Percentiles rank a stretch among this genome's conserved stretches.
Evolutionary conservation across 2,329 filamentous ascomycete genomes (phyloP).

Genomic region (Tolypocladium endophyticum): DNA sequence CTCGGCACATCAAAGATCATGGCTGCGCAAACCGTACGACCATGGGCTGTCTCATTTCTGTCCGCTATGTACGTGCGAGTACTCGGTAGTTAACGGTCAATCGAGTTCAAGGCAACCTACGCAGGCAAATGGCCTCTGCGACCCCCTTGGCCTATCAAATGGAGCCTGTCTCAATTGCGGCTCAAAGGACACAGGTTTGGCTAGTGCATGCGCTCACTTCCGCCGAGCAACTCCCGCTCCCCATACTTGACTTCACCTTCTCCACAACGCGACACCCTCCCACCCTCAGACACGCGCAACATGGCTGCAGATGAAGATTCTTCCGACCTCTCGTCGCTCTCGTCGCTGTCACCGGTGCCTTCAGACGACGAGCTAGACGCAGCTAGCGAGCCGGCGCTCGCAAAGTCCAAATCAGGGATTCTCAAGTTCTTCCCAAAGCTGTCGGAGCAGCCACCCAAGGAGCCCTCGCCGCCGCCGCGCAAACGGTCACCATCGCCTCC

Average conservation of each 20-base stretch:
- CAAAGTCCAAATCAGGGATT: conserved; percentile 48
- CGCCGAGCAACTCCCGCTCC: conserved; percentile 19
- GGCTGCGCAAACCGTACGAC: not conserved
- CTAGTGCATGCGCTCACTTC: conserved; percentile 20
- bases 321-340: conserved; percentile 52
- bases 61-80: not conserved
- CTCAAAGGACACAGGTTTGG: conserved; percentile 13
- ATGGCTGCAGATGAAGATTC: conserved; percentile 53
- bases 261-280: conserved; percentile 15
- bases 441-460: conserved; percentile 40
- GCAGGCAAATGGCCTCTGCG: not conserved
- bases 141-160: conserved; percentile 18
- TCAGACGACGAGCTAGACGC: conserved; percentile 41
- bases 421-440: conserved; percentile 58
- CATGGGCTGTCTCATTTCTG: not conserved
- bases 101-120: not conserved
- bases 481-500: conserved; percentile 82
- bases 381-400: conserved; percentile 17
- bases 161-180: conserved; percentile 19
- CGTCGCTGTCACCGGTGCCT: conserved; percentile 33
- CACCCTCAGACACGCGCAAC: conserved; percentile 15
- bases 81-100: not conserved
- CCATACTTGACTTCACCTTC: conserved; percentile 18
- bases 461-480: conserved; percentile 54
- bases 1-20: not conserved